Percentiles rank a stretch among this genome's conserved stretches.
These are phyloP conservation scores for Globisporangium uncinulatum DNA, from an alignment of 352 stramenopile species.

Conservation along the genomic window DNA sequence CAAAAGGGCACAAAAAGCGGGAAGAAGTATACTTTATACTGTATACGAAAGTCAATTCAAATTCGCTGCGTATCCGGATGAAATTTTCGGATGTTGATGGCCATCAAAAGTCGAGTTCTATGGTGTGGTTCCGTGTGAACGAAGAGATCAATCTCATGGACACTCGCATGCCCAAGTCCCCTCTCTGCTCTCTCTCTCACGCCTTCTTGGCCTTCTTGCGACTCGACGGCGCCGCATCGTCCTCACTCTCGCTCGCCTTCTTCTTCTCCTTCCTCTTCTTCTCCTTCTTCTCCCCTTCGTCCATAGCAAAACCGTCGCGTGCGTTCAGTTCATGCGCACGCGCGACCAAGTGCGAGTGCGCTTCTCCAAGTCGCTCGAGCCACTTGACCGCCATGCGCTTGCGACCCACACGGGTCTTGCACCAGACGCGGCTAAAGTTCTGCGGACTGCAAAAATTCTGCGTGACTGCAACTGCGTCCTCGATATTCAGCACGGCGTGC, in stretches of 20 bases:
- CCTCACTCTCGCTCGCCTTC: not conserved
- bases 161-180: not conserved
- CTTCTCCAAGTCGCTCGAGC: constrained; percentile 75
- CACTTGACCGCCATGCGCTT: constrained; percentile 96
- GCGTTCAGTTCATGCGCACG: constrained; percentile 82
- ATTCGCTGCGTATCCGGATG: no score
- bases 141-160: no score
- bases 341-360: constrained; percentile 79
- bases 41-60: no score
- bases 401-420: constrained; percentile 86
- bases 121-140: no score
- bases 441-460: constrained; percentile 92
- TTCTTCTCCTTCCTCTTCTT: constrained; percentile 38
- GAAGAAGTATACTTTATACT: no score
- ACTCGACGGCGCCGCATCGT: constrained; percentile 5
- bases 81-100: no score
- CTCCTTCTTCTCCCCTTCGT: constrained; percentile 7
- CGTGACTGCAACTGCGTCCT: constrained; percentile 89
- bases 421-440: constrained; percentile 85
- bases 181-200: constrained; percentile 4
- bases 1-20: not conserved
- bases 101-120: no score
- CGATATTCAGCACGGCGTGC: constrained; percentile 92
- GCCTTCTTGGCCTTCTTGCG: constrained; percentile 23
- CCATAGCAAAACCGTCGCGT: constrained; percentile 86